A percentile compares a stretch with the other conserved stretches of the same genome.
phyloP scores from a whole-genome alignment of 2,329 filamentous ascomycete genomes.

The Akanthomyces uredinophilus region DNA sequence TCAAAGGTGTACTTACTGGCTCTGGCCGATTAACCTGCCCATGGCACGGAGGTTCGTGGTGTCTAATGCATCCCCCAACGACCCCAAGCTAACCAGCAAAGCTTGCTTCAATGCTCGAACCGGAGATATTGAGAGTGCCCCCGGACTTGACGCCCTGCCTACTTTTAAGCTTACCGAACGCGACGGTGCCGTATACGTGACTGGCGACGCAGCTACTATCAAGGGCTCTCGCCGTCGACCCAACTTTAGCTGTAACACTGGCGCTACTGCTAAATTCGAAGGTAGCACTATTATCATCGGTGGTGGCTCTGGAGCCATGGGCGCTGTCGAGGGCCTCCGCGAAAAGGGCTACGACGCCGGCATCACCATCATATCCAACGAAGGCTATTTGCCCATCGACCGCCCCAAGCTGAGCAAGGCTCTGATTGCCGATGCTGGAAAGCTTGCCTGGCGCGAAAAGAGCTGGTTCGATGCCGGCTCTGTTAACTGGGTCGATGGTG shows the following conservation, averaged over 20 bases:
- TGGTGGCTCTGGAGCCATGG: slow-evolving; percentile 79
- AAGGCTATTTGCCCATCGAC: slow-evolving; percentile 85
- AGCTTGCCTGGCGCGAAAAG: slow-evolving; percentile 70
- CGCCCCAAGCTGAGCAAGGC: slow-evolving; percentile 95
- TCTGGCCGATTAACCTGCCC: slow-evolving; percentile 85
- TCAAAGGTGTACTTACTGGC: slow-evolving; percentile 76
- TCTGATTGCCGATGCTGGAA: slow-evolving; percentile 72
- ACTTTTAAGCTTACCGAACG: slow-evolving; percentile 78
- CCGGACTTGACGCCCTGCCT: slow-evolving; percentile 78
- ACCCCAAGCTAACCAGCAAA: slow-evolving; percentile 28
- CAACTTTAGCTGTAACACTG: slow-evolving; percentile 63
- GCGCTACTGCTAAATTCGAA: slow-evolving; percentile 38
- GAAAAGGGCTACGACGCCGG: slow-evolving; percentile 73
- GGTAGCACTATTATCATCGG: slow-evolving; percentile 81
- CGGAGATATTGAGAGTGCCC: slow-evolving; percentile 92
- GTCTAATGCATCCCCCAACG: background rate
- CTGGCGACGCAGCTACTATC: slow-evolving; percentile 71
- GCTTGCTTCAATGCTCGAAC: slow-evolving; percentile 89
- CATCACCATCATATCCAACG: slow-evolving; percentile 78
- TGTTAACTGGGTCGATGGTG: slow-evolving; percentile 53
- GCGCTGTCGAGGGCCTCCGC: slow-evolving; percentile 75
- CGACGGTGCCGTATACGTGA: slow-evolving; percentile 78
- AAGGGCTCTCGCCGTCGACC: slow-evolving; percentile 70
- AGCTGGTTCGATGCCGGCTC: slow-evolving; percentile 67
- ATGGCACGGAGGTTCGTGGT: slow-evolving; percentile 79